Base-by-base conservation (phyloP, 2,329 filamentous ascomycete genomes). In the Seiridium cupressi region DNA sequence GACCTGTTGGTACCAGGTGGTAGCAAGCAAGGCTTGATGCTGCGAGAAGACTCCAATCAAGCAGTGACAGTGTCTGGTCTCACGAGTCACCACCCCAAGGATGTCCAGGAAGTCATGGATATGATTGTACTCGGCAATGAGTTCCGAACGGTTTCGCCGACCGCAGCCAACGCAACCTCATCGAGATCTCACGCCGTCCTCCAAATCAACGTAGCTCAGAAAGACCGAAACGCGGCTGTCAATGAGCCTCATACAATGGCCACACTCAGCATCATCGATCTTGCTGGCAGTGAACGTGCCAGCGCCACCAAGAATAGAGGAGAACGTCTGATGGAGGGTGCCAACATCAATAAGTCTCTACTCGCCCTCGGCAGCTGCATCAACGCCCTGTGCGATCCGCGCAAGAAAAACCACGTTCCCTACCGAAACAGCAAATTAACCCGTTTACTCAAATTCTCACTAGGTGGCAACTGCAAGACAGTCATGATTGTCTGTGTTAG, bases 401-500 rank as follows among this genome's bases (percentile, higher is more conserved):
- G 92, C 56, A 96, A 95, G 77, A 89, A 87, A 65, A 95, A 96
- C 66, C 95, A 99, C 74, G 91, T 99, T 11, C 95, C 95, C 0
- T 99, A 99, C 78, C 88, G 95, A 68, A 98, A 99, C 78, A 98
- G 94, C 64, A 99, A 98, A 71, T 88, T 99, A 58, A 99, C 95
- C 0, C 89, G 95, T 57, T 82, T 99, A 4, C 85, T 99, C 58
- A 99, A 99, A 70, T 99, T 99, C 77, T 97, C 94, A 0, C 85
- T 99, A 0, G 95, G 95, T 36, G 95, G 95, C 3, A 99, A 99
- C 75, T 99, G 95, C 83, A 96, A 93, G 77, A 99, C 95, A 0
- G 95, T 99, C 73, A 99, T 99, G 95, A 98, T 99, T 74, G 95
- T 99, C 34, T 99, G 95, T 70, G 92, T 99, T 58, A 97, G 93